These are phyloP conservation scores for Raddia guianensis DNA, from an alignment of 176 grass and related monocot species.

Conservation along the genomic window DNA sequence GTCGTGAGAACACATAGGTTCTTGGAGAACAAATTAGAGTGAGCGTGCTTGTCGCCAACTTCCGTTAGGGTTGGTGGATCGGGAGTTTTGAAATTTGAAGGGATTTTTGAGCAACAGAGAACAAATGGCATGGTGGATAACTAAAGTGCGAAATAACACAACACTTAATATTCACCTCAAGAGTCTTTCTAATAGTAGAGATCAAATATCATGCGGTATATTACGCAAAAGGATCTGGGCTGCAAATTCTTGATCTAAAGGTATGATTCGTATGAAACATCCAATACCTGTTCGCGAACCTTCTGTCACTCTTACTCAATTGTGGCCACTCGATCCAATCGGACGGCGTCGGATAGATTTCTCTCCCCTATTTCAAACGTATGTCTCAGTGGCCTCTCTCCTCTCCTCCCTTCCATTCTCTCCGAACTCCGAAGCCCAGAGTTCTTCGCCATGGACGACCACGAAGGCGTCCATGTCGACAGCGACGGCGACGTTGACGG, in stretches of 20 bases:
- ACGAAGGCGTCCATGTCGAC: not conserved
- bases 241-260: not conserved
- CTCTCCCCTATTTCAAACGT: not conserved
- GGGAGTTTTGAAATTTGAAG: too few species aligned
- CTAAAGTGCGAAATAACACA: too few species aligned
- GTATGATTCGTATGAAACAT: not conserved
- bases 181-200: too few species aligned
- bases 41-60: conserved; percentile 45
- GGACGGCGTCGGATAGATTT: not conserved
- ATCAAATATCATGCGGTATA: not conserved
- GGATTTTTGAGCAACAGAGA: too few species aligned
- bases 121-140: too few species aligned
- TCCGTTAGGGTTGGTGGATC: not conserved
- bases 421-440: not conserved
- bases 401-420: not conserved
- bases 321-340: too few species aligned
- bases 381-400: not conserved
- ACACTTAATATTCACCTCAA: too few species aligned
- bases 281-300: not conserved
- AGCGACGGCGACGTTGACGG: not conserved
- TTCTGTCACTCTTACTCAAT: too few species aligned
- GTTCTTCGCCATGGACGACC: not conserved
- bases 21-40: conserved; percentile 87
- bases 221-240: not conserved
- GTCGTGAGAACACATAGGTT: conserved; percentile 73